Conservation (phyloP, 345 rosid species). For the Hibiscus mutabilis region DNA sequence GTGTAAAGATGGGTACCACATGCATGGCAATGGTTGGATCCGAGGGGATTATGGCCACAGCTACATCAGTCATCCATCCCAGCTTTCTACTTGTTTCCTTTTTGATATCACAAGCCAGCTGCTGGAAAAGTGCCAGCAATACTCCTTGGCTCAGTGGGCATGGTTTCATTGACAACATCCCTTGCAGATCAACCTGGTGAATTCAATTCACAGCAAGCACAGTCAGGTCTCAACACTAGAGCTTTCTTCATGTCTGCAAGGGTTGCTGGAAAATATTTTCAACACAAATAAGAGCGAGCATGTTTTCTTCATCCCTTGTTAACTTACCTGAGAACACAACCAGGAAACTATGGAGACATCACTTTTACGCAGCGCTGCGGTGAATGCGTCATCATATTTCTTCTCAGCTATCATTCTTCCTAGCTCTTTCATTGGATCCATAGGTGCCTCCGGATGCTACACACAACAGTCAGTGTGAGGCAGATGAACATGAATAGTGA, state of each 20-base stretch:
- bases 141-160: slow-evolving; percentile 65
- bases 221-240: not conserved
- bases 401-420: slow-evolving; percentile 45
- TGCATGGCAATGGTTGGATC: slow-evolving; percentile 56
- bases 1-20: slow-evolving; percentile 49
- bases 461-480: not conserved
- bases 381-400: slow-evolving; percentile 64
- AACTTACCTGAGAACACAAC: slow-evolving; percentile 59
- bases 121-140: slow-evolving; percentile 66
- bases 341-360: slow-evolving; percentile 68
- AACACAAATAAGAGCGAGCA: not conserved
- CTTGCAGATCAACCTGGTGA: slow-evolving; percentile 49
- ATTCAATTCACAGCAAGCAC: not conserved
- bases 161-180: slow-evolving; percentile 35
- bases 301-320: not conserved
- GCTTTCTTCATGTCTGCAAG: not conserved
- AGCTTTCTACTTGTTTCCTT: slow-evolving; percentile 47
- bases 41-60: slow-evolving; percentile 45
- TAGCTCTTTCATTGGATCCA: slow-evolving; percentile 63
- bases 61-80: slow-evolving; percentile 65
- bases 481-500: not conserved
- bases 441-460: slow-evolving; percentile 40
- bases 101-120: slow-evolving; percentile 52
- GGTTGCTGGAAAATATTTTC: not conserved
- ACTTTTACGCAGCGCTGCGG: slow-evolving; percentile 54